These are phyloP conservation scores for Chaetomium fimeti DNA, from an alignment of 495 filamentous ascomycete species.

Conservation along the genomic window DNA sequence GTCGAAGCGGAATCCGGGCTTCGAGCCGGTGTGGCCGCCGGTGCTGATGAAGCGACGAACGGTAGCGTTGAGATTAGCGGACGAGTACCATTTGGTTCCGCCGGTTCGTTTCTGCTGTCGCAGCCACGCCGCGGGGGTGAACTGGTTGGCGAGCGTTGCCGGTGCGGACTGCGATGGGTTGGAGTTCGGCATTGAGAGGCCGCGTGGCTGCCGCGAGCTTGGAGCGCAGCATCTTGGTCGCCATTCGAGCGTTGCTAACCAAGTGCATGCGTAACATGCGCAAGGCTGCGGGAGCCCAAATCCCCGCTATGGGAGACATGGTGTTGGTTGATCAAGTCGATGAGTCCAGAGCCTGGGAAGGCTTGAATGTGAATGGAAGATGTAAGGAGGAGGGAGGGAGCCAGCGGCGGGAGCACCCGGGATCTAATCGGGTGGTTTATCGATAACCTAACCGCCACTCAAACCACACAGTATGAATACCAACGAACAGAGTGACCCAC, in stretches of 20 bases:
- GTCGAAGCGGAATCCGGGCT: constrained; percentile 51
- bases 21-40: constrained; percentile 38
- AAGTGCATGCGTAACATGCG: constrained; percentile 67
- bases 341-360: constrained; percentile 10
- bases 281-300: constrained; percentile 69
- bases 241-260: constrained; percentile 58
- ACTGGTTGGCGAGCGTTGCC: constrained; percentile 62
- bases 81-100: constrained; percentile 63
- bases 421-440: constrained; percentile 28
- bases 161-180: constrained; percentile 51
- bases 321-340: constrained; percentile 28
- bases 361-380: constrained; percentile 6
- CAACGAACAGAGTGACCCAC: too few species aligned
- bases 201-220: constrained; percentile 58
- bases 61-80: constrained; percentile 55
- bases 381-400: constrained; percentile 14
- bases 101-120: constrained; percentile 64
- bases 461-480: neutral
- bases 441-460: constrained; percentile 30
- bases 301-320: constrained; percentile 68
- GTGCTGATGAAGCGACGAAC: constrained; percentile 63
- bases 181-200: constrained; percentile 48
- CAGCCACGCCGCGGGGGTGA: constrained; percentile 66
- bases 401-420: constrained; percentile 23
- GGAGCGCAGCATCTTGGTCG: constrained; percentile 48